Percentiles rank a stretch among this genome's conserved stretches.
These are phyloP conservation scores for Eucommia ulmoides DNA, from an alignment of 257 asterid species.

Conservation along the genomic window DNA sequence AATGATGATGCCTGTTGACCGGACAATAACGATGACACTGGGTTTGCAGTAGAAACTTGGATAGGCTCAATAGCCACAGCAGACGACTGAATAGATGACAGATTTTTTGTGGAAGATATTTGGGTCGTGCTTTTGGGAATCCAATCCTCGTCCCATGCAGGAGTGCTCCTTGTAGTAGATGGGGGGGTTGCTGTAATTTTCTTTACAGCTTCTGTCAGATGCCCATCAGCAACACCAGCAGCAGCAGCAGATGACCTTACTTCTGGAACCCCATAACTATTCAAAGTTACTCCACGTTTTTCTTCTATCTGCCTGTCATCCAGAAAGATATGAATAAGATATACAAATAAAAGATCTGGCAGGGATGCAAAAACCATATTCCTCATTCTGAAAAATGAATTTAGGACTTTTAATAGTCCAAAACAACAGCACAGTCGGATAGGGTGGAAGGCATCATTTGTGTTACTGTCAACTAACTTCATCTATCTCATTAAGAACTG, in stretches of 20 bases:
- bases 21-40: constrained; percentile 28
- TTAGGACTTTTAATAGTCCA: no score
- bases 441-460: no score
- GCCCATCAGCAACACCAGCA: constrained; percentile 31
- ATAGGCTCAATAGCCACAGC: constrained; percentile 27
- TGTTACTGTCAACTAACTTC: no score
- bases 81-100: constrained; percentile 33
- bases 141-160: constrained; percentile 99
- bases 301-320: constrained; percentile 82
- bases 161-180: constrained; percentile 37
- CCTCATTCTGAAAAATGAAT: no score
- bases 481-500: no score
- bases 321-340: not conserved
- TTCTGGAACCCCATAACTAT: constrained; percentile 53
- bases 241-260: constrained; percentile 25
- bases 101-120: constrained; percentile 26
- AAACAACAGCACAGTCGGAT: no score
- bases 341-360: no score
- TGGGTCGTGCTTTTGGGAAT: constrained; percentile 33
- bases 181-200: constrained; percentile 28
- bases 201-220: constrained; percentile 38
- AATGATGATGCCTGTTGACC: constrained; percentile 43
- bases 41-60: constrained; percentile 23
- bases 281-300: constrained; percentile 84
- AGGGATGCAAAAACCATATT: no score